phyloP scores from a whole-genome alignment of 352 stramenopile genomes.

The Stephanocyclus meneghinianus region DNA sequence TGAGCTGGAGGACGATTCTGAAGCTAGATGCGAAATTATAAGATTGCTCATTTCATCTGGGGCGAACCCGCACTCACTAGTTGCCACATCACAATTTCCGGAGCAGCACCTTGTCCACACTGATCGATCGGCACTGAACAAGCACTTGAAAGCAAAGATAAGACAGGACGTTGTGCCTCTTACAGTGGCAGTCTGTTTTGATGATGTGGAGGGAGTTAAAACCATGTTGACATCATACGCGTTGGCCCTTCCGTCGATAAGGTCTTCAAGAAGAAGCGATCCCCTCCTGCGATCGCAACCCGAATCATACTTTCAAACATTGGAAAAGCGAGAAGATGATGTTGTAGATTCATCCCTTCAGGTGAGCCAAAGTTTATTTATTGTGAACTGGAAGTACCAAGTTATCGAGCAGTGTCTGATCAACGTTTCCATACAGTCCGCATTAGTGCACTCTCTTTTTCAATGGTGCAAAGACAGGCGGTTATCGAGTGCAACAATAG shows the following conservation, averaged over 20 bases:
- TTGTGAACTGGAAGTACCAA: not conserved
- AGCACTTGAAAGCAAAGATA: conserved; percentile 2
- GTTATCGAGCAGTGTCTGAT: not conserved
- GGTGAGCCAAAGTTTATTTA: conserved; percentile 16
- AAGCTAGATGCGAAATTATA: conserved; percentile 36
- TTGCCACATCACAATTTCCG: conserved; percentile 1
- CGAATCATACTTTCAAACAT: conserved; percentile 42
- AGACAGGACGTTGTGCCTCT: conserved; percentile 9
- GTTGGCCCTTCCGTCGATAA: conserved; percentile 87
- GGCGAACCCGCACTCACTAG: conserved; percentile 33
- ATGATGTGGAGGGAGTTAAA: conserved; percentile 20
- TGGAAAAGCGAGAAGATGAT: conserved; percentile 42
- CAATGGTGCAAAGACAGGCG: conserved; percentile 13
- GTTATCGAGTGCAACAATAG: conserved; percentile 8
- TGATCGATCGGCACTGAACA: conserved; percentile 5
- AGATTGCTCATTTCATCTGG: conserved; percentile 31
- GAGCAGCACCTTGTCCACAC: conserved; percentile 6
- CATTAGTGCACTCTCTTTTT: conserved; percentile 25
- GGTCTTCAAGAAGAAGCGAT: conserved; percentile 87
- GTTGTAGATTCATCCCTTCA: conserved; percentile 23
- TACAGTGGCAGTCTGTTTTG: conserved; percentile 16
- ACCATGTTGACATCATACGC: conserved; percentile 41
- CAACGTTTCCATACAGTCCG: not conserved
- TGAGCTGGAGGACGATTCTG: conserved; percentile 2
- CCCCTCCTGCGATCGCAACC: conserved; percentile 64